Base-by-base conservation (phyloP, 2,329 filamentous ascomycete genomes). In the Leptographium wingfieldii region DNA sequence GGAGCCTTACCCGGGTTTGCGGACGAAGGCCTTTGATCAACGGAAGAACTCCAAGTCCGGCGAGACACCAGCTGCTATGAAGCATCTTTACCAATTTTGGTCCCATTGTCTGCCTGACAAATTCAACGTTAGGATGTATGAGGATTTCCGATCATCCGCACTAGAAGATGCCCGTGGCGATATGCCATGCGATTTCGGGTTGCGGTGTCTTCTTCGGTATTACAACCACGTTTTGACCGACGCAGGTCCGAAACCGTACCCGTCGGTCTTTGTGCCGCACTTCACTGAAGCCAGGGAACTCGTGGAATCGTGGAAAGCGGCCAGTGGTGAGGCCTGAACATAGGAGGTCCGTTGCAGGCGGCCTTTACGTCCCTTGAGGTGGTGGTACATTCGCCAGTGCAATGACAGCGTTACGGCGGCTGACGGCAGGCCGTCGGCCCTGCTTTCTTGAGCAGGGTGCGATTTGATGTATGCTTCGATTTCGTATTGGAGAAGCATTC, bases 71-170 rank as follows among this genome's bases (percentile, higher is more conserved):
- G 74, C 76, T 62, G 79, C 84, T 67, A 84, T 87, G 77, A 79
- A 82, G 68, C 77, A 83, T 61, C 78, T 89, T 35, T 90, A 90
- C 73, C 79, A 84, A 64, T 88, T 88, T 74, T 91, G 87, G 86
- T 83, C 83, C 25, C 81, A 86, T 69, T 88, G 87, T 68, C 77
- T 91, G 64, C 79, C 84, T 63, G 79, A 82, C 67, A 85, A 87
- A 72, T 90, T 91, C 79, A 88, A 91, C 71, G 76, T 79, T 61
- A 77, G 76, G 68, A 88, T 92, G 82, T 91, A 91, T 73, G 76
- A 82, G 68, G 87, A 91, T 70, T 90, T 91, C 73, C 82, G 83
- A 64, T 74, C 76, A 67, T 77, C 81, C 69, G 87, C 87, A 59
- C 73, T 85, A 63, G 82, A 85, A 68, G 87, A 91, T 72, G 76